Evolutionary conservation across 768 basidiomycete species (phyloP).

Genomic region (Podaxis sp.): DNA sequence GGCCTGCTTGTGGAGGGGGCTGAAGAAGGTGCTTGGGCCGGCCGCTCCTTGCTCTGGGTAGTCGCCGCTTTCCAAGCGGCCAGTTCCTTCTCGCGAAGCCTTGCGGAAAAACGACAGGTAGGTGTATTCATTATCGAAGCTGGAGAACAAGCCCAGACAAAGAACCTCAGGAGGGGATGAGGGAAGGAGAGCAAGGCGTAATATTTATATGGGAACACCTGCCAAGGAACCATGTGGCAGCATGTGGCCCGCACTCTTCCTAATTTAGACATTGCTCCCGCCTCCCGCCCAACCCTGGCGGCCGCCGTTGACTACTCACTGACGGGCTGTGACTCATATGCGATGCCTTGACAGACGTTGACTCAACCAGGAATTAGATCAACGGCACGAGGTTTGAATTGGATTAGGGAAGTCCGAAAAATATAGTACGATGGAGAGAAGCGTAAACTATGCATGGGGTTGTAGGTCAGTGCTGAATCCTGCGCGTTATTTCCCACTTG

Average conservation of each 20-base stretch:
- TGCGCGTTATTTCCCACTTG: neutral
- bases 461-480: neutral
- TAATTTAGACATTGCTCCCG: neutral
- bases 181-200: neutral
- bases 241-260: neutral
- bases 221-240: neutral
- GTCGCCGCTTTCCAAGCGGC: neutral
- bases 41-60: conserved; percentile 2
- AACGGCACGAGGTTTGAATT: too few relatives aligned
- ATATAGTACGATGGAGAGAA: too few relatives aligned
- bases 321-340: neutral
- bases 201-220: neutral
- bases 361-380: neutral
- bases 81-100: neutral
- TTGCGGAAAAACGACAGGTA: neutral
- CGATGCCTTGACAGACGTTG: neutral
- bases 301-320: neutral
- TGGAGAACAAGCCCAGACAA: neutral
- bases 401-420: too few relatives aligned
- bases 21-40: neutral
- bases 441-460: too few relatives aligned
- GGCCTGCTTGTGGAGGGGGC: neutral
- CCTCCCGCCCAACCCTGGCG: neutral
- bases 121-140: conserved; percentile 1
- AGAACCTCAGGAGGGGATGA: neutral